Evolutionary conservation across 1,284 basidiomycete species (phyloP), one percentile per base, ranked within the genome.

Genomic region (Sanghuangporus sanghuang): DNA sequence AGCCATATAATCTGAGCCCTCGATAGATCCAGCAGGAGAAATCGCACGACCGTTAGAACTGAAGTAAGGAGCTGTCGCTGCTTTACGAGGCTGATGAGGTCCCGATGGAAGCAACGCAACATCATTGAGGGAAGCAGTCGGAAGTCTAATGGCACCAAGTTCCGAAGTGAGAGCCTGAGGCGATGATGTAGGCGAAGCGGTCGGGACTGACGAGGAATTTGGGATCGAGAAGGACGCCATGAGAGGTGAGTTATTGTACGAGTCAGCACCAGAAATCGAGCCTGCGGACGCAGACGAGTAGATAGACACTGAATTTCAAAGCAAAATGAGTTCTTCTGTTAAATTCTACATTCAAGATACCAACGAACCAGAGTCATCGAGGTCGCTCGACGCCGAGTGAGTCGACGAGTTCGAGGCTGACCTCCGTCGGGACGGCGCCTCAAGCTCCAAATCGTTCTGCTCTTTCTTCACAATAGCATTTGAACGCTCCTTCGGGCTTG

Each of bases 301-400:
- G 56, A 86, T 74, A 0, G 87, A 90, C 16, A 86, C 87, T 88
- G 71, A 46, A 55, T 63, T 62, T 54, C 64, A 64, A 46, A n/a
- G 9, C 44, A 46, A 56, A 61, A 60, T 54, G 23, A 64, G 63
- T 50, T 32, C 49, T 52, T 39, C 32, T 39, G 14, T 21, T 27
- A 12, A 11, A 12, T 35, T 46, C 12, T 67, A 68, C 57, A 57
- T 44, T 57, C 50, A 4, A 56, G 49, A 36, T 32, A 53, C 38
- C n/a, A 63, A 78, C 87, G 73, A 71, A 89, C 89, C 79, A 77
- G 76, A 84, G 72, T 90, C 88, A 70, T 90, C 89, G 86, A 88
- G 90, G 71, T 90, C 88, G 67, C 87, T 89, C 64, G 81, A 78
- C 68, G 79, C 78, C 0, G 82, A 82, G 39, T 79, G 79, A 39